Conservation (phyloP, 768 basidiomycete genomes). For the Suillus sp. region DNA sequence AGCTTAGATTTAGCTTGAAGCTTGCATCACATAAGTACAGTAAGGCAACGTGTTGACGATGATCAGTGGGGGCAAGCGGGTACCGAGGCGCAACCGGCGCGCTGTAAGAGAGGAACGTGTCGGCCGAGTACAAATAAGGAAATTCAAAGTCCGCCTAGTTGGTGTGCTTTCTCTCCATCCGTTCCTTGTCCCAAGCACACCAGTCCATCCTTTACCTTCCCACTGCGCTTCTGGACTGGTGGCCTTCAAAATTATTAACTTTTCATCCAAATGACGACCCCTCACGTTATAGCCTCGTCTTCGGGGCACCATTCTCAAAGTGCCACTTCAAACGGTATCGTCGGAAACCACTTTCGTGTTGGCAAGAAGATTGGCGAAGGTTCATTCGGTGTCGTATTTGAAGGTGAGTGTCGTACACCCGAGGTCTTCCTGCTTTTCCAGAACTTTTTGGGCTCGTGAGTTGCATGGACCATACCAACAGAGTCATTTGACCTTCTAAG, state of each 20-base stretch:
- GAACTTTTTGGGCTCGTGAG: constrained; percentile 9
- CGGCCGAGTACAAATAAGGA: constrained; percentile 22
- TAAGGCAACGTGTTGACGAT: constrained; percentile 4
- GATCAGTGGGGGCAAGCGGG: not conserved
- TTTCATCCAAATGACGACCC: constrained; percentile 61
- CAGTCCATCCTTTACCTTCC: constrained; percentile 21
- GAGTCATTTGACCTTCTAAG: constrained; percentile 13
- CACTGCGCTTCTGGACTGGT: constrained; percentile 35
- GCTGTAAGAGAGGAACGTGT: constrained; percentile 30
- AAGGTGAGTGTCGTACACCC: constrained; percentile 57
- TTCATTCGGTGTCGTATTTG: constrained; percentile 97
- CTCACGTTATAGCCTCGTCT: constrained; percentile 83
- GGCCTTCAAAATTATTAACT: constrained; percentile 17
- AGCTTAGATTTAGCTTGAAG: not conserved
- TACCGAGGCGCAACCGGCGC: constrained; percentile 1
- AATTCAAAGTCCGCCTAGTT: constrained; percentile 37
- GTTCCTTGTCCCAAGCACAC: constrained; percentile 24
- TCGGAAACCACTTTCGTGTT: constrained; percentile 81
- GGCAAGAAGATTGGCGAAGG: constrained; percentile 99
- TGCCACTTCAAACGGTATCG: constrained; percentile 67
- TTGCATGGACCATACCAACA: constrained; percentile 9
- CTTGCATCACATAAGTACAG: not conserved
- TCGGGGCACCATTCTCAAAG: constrained; percentile 68
- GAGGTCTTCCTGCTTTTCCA: constrained; percentile 1
- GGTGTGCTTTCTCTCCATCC: constrained; percentile 26